Conservation (phyloP, 1,139 yeast genomes). For the Kurtzmaniella natalensis region DNA sequence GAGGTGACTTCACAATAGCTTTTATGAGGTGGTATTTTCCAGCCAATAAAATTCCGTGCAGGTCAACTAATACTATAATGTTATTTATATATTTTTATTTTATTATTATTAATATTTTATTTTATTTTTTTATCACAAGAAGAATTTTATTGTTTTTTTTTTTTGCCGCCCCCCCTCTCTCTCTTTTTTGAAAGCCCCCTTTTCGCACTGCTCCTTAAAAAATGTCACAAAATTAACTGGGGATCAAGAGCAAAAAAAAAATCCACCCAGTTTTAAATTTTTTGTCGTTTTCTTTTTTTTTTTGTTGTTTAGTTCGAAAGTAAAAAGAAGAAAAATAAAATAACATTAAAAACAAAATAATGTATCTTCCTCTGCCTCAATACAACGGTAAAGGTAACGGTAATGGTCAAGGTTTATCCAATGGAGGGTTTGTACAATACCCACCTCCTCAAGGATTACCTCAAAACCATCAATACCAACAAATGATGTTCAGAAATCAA, state of each 20-base stretch:
- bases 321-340: slow-evolving; percentile 1
- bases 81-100: too few relatives aligned
- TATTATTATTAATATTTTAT: too few relatives aligned
- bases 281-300: slow-evolving; percentile 1
- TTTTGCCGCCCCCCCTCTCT: background rate
- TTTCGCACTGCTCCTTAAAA: background rate
- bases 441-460: slow-evolving; percentile 7
- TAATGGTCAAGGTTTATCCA: slow-evolving; percentile 6
- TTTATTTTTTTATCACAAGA: too few relatives aligned
- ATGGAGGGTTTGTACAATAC: slow-evolving; percentile 7
- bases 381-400: slow-evolving; percentile 6
- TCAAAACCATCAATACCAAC: slow-evolving; percentile 9
- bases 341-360: slow-evolving; percentile 2
- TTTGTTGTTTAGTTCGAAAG: background rate
- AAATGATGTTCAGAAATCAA: slow-evolving; percentile 8
- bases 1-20: too few relatives aligned
- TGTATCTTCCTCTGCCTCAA: slow-evolving; percentile 8
- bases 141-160: too few relatives aligned
- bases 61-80: too few relatives aligned
- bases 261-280: slow-evolving; percentile 1
- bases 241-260: background rate
- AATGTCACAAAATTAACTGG: background rate
- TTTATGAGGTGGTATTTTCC: too few relatives aligned
- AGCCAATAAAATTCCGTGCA: too few relatives aligned
- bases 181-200: background rate